Conservation (phyloP, 176 grass and related monocot species). For the Pharus latifolius region DNA sequence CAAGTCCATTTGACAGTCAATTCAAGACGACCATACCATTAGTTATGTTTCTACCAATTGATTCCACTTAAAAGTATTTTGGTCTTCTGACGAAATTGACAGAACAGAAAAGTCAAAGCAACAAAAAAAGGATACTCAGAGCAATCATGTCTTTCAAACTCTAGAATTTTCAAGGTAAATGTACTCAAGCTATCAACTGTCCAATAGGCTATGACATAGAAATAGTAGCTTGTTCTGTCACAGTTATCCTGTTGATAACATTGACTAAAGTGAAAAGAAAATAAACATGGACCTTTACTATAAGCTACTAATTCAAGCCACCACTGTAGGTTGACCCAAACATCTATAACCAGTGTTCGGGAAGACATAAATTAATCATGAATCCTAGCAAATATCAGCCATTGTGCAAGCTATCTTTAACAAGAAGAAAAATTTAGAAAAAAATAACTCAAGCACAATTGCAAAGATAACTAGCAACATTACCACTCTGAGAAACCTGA, state of each 20-base stretch:
- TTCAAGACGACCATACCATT: neutral
- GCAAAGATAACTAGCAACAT: neutral
- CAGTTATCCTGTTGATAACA: neutral
- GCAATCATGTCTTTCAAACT: neutral
- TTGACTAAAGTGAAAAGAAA: neutral
- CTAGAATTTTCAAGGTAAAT: neutral
- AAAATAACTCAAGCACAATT: neutral
- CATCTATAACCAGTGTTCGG: neutral
- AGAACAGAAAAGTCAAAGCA: neutral
- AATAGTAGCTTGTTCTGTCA: neutral
- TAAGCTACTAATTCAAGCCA: neutral
- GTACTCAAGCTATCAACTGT: neutral
- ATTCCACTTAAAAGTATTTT: neutral
- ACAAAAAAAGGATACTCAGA: neutral
- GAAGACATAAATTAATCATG: too few species aligned
- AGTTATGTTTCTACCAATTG: neutral
- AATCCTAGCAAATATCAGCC: neutral
- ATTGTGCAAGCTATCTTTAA: neutral
- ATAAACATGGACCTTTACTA: neutral
- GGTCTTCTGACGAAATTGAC: neutral
- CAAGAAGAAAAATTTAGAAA: neutral
- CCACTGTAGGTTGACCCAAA: neutral
- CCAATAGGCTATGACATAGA: neutral
- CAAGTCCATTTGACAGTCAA: neutral
- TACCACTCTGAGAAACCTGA: conserved; percentile 21